Evolutionary conservation across 129 eudicot genomes (phyloP), one percentile per base, ranked within the genome.

Genomic region (Arctium lappa): DNA sequence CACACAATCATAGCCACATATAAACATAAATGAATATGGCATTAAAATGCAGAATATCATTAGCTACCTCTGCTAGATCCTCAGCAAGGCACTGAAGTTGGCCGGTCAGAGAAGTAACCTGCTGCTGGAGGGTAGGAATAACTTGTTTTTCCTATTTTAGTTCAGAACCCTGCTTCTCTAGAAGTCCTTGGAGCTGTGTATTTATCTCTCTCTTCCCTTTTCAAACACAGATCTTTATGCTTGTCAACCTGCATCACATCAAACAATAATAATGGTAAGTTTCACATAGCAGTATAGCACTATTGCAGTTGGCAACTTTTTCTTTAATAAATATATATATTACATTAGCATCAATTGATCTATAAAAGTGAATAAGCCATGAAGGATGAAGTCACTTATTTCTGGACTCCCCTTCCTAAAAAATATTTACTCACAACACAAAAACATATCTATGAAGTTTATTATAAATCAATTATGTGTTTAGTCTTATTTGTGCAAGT

Each of bases 141-240:
- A 91, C 92, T 73, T 91, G 92, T 56, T 89, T 92, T 4, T 97
- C 97, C 79, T 92, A 94, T 76, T 88, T 91, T 6, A 94, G 96
- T 79, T 94, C 97, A 8, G 90, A 92, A 68, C 88, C 91, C 79
- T 92, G 96, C 88, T 91, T 86, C 84, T 88, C 90, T 81, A 94
- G 53, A 42, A 94, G 89, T 37, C 83, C 91, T 72, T 88, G 91
- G 69, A 89, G 84, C 69, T 91, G 97, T 22, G 91, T 80, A 70
- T 84, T 84, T 85, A 86, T 93, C 93, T 39, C 93, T 92, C 86
- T 95, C 97, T 80, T 95, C 99, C 87, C 99, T 91, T 90, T 95
- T 91, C 85, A 95, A 84, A 76, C 99, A 95, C 69, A 95, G 82
- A 88, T 95, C 97, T 85, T 95, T 95, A 77, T 93, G 79, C 82